These are phyloP conservation scores for Udeniomyces megalosporus DNA, from an alignment of 768 basidiomycete species.

Conservation along the genomic window DNA sequence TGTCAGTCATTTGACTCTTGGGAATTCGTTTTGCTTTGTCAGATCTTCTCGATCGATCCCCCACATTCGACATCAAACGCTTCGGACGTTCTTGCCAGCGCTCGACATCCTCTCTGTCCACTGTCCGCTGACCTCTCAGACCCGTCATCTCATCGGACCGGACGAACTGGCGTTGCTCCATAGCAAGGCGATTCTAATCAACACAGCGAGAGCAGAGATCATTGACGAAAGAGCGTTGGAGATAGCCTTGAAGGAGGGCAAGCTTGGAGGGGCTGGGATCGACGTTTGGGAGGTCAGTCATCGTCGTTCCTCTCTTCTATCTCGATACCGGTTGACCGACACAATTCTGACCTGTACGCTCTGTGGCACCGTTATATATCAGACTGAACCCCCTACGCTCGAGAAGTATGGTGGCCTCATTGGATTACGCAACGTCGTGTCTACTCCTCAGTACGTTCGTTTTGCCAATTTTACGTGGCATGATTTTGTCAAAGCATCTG, in stretches of 20 bases:
- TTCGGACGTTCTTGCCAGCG: constrained; percentile 39
- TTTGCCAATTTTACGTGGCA: background rate
- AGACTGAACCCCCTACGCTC: background rate
- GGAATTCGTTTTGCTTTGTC: background rate
- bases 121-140: constrained; percentile 40
- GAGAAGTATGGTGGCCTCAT: background rate
- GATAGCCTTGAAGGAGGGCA: constrained; percentile 32
- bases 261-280: constrained; percentile 22
- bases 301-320: no score
- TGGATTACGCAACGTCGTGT: background rate
- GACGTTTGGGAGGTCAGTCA: constrained; percentile 33
- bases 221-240: constrained; percentile 46
- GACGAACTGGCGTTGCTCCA: constrained; percentile 43
- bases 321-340: no score
- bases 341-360: no score
- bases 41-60: constrained; percentile 42
- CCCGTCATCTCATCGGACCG: constrained; percentile 38
- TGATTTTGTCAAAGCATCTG: no score
- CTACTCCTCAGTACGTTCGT: background rate
- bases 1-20: constrained; percentile 25
- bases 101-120: constrained; percentile 51
- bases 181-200: constrained; percentile 44
- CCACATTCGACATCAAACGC: constrained; percentile 44
- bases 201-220: constrained; percentile 50
- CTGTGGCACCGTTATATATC: no score